A percentile compares a stretch with the other conserved stretches of the same genome.
phyloP scores from a whole-genome alignment of 441 rosid species.

The Populus hybrid region DNA sequence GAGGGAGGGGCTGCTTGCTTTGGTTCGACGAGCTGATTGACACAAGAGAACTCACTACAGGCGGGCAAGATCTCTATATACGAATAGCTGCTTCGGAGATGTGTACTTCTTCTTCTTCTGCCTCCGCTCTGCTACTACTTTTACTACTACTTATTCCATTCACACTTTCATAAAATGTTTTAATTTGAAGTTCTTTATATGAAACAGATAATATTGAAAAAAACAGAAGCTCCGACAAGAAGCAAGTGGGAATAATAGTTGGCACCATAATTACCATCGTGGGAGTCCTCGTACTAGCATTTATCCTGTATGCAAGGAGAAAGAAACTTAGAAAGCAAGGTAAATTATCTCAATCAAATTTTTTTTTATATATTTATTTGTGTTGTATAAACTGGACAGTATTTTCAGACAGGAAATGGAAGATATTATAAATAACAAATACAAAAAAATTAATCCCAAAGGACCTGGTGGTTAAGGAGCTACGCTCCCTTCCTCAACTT shows the following conservation, averaged over 20 bases:
- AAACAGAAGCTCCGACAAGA: not conserved
- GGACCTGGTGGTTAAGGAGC: no score
- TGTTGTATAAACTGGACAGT: no score
- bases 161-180: no score
- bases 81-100: constrained; percentile 31
- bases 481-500: no score
- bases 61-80: constrained; percentile 28
- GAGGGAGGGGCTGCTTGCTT: constrained; percentile 56
- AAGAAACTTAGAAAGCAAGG: not conserved
- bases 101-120: constrained; percentile 7
- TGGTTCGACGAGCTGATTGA: constrained; percentile 41
- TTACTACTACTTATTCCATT: no score
- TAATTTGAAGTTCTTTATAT: no score
- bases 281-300: not conserved
- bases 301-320: not conserved
- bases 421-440: no score
- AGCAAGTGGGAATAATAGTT: not conserved
- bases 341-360: not conserved
- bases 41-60: constrained; percentile 15
- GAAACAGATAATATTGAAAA: no score
- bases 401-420: no score
- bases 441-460: no score
- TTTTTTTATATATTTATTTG: not conserved
- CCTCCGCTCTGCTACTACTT: no score
- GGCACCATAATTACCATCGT: not conserved